Evolutionary conservation across 495 filamentous ascomycete species (phyloP).

Genomic region (Penicillium longicatenatum): DNA sequence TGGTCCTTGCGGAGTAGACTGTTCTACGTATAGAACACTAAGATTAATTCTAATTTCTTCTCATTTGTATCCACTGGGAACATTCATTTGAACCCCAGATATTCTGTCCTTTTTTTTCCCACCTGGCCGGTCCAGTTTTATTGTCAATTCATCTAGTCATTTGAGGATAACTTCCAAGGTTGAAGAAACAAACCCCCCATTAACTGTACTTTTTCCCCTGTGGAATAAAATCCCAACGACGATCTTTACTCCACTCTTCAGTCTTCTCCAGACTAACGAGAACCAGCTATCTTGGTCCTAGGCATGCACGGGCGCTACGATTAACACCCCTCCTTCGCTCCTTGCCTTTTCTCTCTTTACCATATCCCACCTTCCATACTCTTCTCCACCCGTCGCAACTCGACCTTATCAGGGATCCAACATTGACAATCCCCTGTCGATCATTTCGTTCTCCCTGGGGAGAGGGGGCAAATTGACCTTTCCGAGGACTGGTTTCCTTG

Average conservation of each 20-base stretch:
- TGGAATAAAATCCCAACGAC: background rate
- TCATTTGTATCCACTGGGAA: background rate
- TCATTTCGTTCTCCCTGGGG: constrained; percentile 11
- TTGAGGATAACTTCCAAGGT: too few species aligned
- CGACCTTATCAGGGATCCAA: background rate
- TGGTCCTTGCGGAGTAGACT: background rate
- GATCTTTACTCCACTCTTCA: constrained; percentile 10
- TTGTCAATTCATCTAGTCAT: constrained; percentile 6
- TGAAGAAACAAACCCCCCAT: background rate
- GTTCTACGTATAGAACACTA: background rate
- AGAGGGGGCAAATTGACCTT: constrained; percentile 6
- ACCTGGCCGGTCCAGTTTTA: constrained; percentile 19
- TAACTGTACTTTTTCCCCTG: background rate
- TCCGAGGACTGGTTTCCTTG: constrained; percentile 22
- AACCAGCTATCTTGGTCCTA: constrained; percentile 3
- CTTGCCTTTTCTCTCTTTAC: constrained; percentile 9
- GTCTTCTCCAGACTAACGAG: constrained; percentile 11
- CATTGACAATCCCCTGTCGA: constrained; percentile 24
- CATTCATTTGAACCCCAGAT: background rate
- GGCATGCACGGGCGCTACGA: constrained; percentile 21
- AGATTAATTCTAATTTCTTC: background rate
- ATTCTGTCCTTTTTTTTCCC: constrained; percentile 1
- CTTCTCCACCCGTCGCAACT: constrained; percentile 2
- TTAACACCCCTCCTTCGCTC: constrained; percentile 13
- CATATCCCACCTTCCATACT: constrained; percentile 13